Evolutionary conservation across 1,284 basidiomycete species (phyloP), one percentile per base, ranked within the genome.

Genomic region (Boletus calvinii): DNA sequence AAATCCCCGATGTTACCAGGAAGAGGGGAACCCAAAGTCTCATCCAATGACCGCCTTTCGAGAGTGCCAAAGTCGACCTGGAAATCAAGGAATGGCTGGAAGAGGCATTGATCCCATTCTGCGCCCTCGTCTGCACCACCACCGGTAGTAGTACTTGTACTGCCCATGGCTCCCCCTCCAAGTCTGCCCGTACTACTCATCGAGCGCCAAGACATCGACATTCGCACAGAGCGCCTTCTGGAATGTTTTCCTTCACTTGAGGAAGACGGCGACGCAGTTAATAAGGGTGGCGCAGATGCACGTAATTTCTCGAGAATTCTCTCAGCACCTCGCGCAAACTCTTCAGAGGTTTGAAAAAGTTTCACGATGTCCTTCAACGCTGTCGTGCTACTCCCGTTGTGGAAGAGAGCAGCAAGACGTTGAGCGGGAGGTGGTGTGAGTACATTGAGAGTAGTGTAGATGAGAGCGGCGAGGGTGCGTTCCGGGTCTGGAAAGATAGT

Each of bases 41-140:
- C 75, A 37, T 84, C 76, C 4, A 83, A 76, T 42, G 96, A 71
- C 10, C 81, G 79, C 39, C 79, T 77, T 69, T 98, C 94, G 35
- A 95, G 76, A 0, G 77, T 72, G 0, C 81, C 80, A 68, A 95
- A 97, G 50, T 93, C 87, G 15, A 83, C 77, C 64, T 97, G 94
- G 56, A 88, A 87, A 63, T 94, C 90, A 17, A 94, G 75, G 74
- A 96, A 97, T 0, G 94, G 92, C 65, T 94, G 92, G 68, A 94
- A 95, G 9, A 97, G 76, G 36, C 88, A 84, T 49, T 87, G 85
- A 63, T 96, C 92, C 94, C 94, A 97, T 44, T 85, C 84, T 57
- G 81, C 71, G 10, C 74, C 74, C 41, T 79, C 76, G n/a, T 59
- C 65, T 44, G 43, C 29, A 39, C 54, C 32, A 15, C 42, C 38